Percentiles rank a stretch among this genome's conserved stretches.
Evolutionary conservation across 345 rosid genomes (phyloP).

Genomic region (Eucalyptus sp.): DNA sequence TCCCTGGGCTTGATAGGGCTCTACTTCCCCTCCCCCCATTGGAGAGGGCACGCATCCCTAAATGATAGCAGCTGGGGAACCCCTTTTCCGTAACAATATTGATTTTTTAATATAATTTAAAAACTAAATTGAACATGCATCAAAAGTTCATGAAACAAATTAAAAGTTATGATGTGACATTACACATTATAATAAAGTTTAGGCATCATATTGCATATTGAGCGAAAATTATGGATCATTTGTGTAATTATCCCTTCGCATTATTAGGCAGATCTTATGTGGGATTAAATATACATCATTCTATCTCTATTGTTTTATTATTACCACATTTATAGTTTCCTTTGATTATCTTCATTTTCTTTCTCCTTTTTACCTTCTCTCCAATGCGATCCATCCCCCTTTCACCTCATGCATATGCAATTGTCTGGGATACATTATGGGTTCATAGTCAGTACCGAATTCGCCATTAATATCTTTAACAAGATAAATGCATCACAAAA

Average conservation of each 20-base stretch:
- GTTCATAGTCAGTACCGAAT: fast-evolving
- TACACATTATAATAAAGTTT: too few species aligned
- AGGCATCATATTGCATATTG: fast-evolving
- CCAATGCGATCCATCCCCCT: neutral
- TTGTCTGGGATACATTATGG: fast-evolving
- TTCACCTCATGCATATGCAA: fast-evolving
- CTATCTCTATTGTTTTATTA: neutral
- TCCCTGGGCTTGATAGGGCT: too few species aligned
- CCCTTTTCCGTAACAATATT: too few species aligned
- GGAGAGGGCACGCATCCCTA: too few species aligned
- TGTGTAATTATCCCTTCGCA: neutral
- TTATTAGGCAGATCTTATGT: neutral
- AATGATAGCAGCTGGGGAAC: too few species aligned
- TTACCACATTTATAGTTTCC: neutral
- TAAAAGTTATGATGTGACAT: too few species aligned
- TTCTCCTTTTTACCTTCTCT: neutral
- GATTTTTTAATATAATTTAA: too few species aligned
- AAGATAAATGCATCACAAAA: fast-evolving
- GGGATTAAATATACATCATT: neutral
- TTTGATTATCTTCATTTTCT: neutral
- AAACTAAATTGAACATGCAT: too few species aligned
- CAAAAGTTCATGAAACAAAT: too few species aligned
- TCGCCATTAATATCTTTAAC: neutral
- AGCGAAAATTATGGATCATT: fast-evolving
- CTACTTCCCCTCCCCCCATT: too few species aligned